Evolutionary conservation across 2,329 filamentous ascomycete genomes (phyloP).

Genomic region (Nothopassalora personata): DNA sequence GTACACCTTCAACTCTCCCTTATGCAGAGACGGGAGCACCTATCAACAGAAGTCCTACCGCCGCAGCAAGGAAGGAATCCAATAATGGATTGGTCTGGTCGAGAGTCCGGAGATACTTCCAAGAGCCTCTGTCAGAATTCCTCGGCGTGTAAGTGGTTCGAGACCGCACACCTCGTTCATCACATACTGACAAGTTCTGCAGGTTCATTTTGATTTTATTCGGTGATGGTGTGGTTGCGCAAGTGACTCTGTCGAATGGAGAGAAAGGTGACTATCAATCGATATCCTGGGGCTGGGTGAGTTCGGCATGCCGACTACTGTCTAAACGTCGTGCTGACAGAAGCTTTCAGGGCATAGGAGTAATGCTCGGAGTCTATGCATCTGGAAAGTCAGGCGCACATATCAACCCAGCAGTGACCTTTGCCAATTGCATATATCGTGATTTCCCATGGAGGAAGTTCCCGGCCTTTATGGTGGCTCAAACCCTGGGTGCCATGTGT

Average conservation of each 20-base stretch:
- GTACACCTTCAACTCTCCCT: background rate
- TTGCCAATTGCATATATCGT: conserved; percentile 64
- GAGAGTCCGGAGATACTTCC: conserved; percentile 46
- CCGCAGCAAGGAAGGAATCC: conserved; percentile 22
- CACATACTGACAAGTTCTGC: conserved; percentile 58
- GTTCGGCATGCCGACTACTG: background rate
- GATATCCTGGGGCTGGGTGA: conserved; percentile 35
- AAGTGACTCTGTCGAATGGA: conserved; percentile 55
- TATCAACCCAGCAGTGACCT: conserved; percentile 55
- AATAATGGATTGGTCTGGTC: conserved; percentile 45
- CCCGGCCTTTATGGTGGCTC: conserved; percentile 58
- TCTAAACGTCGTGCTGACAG: conserved; percentile 1
- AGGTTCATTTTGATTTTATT: conserved; percentile 65
- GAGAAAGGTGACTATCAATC: conserved; percentile 50
- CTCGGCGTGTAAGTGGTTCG: conserved; percentile 42
- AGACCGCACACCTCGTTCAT: conserved; percentile 36
- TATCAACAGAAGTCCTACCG: conserved; percentile 27
- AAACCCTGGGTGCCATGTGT: conserved; percentile 56
- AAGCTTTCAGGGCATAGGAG: conserved; percentile 48
- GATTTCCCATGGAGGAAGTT: conserved; percentile 54
- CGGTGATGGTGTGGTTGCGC: conserved; percentile 62
- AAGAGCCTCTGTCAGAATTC: conserved; percentile 63
- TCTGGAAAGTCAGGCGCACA: conserved; percentile 33
- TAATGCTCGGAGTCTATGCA: conserved; percentile 57
- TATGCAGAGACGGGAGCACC: conserved; percentile 23